A percentile compares a stretch with the other conserved stretches of the same genome.
Conservation (phyloP, 2,329 filamentous ascomycete species). For the Leptosphaerulina australis region DNA sequence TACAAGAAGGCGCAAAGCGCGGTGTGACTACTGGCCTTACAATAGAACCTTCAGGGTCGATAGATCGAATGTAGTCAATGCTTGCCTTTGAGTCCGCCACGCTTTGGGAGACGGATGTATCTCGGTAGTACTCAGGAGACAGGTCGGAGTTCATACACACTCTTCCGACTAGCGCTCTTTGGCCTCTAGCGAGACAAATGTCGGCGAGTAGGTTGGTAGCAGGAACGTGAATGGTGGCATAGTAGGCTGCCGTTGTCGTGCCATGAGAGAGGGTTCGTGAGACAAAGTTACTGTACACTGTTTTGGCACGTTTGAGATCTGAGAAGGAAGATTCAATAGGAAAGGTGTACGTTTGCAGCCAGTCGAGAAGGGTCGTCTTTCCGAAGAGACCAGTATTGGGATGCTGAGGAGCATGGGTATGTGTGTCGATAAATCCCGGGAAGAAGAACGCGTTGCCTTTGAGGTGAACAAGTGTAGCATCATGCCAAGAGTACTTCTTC, state of each 20-base stretch:
- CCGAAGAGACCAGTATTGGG: conserved; percentile 94
- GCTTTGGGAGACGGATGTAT: conserved; percentile 67
- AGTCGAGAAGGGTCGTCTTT: conserved; percentile 88
- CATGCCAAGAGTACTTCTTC: conserved; percentile 46
- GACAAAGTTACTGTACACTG: conserved; percentile 79
- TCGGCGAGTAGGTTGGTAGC: conserved; percentile 91
- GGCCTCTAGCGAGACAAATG: conserved; percentile 78
- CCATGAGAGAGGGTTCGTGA: conserved; percentile 83
- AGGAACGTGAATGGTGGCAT: conserved; percentile 83
- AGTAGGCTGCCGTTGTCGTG: conserved; percentile 95
- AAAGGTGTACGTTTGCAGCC: conserved; percentile 94
- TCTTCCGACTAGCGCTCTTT: conserved; percentile 87
- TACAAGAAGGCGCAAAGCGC: conserved; percentile 65
- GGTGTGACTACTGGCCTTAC: conserved; percentile 81
- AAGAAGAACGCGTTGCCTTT: conserved; percentile 74
- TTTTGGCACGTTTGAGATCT: conserved; percentile 65
- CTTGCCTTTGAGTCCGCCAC: conserved; percentile 58
- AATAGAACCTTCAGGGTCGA: conserved; percentile 70
- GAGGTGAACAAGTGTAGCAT: conserved; percentile 48
- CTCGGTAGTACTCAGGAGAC: conserved; percentile 79
- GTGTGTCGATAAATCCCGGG: conserved; percentile 87
- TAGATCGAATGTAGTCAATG: conserved; percentile 63
- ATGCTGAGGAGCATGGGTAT: conserved; percentile 94
- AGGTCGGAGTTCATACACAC: conserved; percentile 88
- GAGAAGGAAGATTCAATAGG: conserved; percentile 82